These are phyloP conservation scores for Echites panduratus DNA, from an alignment of 257 asterid species.

Conservation along the genomic window DNA sequence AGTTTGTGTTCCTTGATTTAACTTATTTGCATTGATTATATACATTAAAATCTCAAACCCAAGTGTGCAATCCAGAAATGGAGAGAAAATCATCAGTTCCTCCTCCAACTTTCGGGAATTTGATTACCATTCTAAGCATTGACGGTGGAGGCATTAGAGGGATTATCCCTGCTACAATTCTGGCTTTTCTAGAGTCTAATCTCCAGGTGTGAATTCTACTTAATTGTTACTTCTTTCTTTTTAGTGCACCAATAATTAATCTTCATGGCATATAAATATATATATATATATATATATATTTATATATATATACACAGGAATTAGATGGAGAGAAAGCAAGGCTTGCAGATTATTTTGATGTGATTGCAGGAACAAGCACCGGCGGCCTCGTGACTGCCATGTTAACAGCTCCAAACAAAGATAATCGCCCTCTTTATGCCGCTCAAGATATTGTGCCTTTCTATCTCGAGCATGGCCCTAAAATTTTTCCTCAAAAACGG, in stretches of 20 bases:
- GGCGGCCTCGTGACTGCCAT: slow-evolving; percentile 53
- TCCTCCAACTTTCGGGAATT: slow-evolving; percentile 34
- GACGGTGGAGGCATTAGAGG: slow-evolving; percentile 63
- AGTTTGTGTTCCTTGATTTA: neutral
- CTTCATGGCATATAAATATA: neutral
- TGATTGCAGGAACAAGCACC: slow-evolving; percentile 58
- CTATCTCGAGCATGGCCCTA: slow-evolving; percentile 27
- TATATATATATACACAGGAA: slow-evolving; percentile 20
- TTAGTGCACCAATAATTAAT: too few species aligned
- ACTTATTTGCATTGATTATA: too few species aligned
- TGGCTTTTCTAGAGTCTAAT: slow-evolving; percentile 37
- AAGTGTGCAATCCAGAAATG: slow-evolving; percentile 1
- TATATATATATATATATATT: neutral
- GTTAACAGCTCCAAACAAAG: slow-evolving; percentile 42
- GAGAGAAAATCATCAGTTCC: slow-evolving; percentile 16
- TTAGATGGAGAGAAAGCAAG: slow-evolving; percentile 52
- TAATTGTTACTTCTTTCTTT: too few species aligned
- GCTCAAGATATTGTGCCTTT: slow-evolving; percentile 51
- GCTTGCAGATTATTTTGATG: slow-evolving; percentile 53
- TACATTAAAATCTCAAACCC: too few species aligned
- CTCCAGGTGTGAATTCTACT: slow-evolving; percentile 29
- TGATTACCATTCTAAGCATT: slow-evolving; percentile 42
- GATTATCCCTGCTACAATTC: slow-evolving; percentile 38
- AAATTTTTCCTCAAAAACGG: slow-evolving; percentile 32
- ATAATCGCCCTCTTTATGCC: slow-evolving; percentile 43